Percentiles rank a stretch among this genome's conserved stretches.
Evolutionary conservation across 306 rosid genomes (phyloP).

Genomic region (Echinosophora koreensis): DNA sequence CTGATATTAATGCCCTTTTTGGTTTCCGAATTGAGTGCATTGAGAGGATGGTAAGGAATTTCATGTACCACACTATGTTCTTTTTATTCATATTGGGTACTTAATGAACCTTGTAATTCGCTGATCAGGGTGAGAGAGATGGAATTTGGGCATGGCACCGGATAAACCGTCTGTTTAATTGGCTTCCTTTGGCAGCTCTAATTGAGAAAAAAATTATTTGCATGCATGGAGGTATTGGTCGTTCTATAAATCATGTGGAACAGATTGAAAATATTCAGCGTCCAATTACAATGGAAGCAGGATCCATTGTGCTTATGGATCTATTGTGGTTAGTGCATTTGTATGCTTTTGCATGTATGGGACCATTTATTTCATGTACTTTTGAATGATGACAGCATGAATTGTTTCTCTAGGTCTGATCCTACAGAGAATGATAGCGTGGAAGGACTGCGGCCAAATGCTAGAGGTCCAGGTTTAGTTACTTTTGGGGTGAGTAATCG

Average conservation of each 20-base stretch:
- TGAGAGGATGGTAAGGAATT: slow-evolving; percentile 83
- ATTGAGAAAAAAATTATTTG: slow-evolving; percentile 97
- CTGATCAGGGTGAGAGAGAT: slow-evolving; percentile 90
- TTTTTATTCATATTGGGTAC: slow-evolving; percentile 38
- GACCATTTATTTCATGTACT: slow-evolving; percentile 9
- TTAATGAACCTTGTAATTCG: slow-evolving; percentile 48
- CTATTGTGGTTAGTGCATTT: slow-evolving; percentile 79
- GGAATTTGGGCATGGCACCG: slow-evolving; percentile 99
- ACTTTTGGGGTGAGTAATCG: slow-evolving; percentile 95
- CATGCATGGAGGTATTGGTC: slow-evolving; percentile 99
- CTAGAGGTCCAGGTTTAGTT: slow-evolving; percentile 98
- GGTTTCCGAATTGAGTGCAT: slow-evolving; percentile 99
- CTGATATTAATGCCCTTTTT: slow-evolving; percentile 97
- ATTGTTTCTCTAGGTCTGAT: slow-evolving; percentile 79
- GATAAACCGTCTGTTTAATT: slow-evolving; percentile 89
- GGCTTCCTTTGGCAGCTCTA: slow-evolving; percentile 97
- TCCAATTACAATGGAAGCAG: slow-evolving; percentile 98
- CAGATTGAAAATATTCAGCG: slow-evolving; percentile 96
- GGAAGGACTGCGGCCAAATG: slow-evolving; percentile 96
- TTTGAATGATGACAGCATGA: slow-evolving; percentile 47
- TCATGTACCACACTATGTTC: slow-evolving; percentile 16
- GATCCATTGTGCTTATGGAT: slow-evolving; percentile 98
- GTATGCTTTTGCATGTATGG: slow-evolving; percentile 39
- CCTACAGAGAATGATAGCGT: slow-evolving; percentile 98
- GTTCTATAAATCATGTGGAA: slow-evolving; percentile 93